Conservation (phyloP, 441 rosid genomes). For the Corymbia citriodora region DNA sequence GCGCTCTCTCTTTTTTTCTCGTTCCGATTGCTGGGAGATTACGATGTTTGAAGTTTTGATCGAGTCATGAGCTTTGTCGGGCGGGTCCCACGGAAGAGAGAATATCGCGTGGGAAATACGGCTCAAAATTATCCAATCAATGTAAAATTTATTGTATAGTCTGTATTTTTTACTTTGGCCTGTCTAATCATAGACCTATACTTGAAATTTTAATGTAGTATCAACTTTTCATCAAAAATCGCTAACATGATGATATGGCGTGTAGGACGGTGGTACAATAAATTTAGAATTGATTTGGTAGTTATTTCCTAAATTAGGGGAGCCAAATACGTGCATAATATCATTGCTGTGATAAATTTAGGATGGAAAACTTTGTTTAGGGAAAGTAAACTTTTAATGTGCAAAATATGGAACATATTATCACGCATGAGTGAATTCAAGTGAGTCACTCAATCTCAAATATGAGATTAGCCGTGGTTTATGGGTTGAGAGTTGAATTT, state of each 20-base stretch:
- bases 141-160: fast-evolving
- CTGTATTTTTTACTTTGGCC: fast-evolving
- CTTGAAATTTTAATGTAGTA: fast-evolving
- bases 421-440: neutral
- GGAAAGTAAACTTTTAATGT: neutral
- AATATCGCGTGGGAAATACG: neutral
- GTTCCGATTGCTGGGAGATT: neutral
- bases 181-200: fast-evolving
- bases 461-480: fast-evolving
- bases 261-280: fast-evolving
- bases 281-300: neutral
- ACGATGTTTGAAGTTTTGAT: neutral
- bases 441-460: neutral
- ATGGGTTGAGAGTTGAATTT: neutral
- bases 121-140: neutral
- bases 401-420: neutral
- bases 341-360: neutral
- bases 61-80: neutral
- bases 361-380: neutral
- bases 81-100: neutral
- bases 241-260: fast-evolving
- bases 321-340: neutral
- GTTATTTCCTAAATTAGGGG: neutral
- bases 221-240: neutral
- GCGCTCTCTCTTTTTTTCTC: neutral